Evolutionary conservation across 331 rosid species (phyloP).

Genomic region (Rhamnella rubrinervis): DNA sequence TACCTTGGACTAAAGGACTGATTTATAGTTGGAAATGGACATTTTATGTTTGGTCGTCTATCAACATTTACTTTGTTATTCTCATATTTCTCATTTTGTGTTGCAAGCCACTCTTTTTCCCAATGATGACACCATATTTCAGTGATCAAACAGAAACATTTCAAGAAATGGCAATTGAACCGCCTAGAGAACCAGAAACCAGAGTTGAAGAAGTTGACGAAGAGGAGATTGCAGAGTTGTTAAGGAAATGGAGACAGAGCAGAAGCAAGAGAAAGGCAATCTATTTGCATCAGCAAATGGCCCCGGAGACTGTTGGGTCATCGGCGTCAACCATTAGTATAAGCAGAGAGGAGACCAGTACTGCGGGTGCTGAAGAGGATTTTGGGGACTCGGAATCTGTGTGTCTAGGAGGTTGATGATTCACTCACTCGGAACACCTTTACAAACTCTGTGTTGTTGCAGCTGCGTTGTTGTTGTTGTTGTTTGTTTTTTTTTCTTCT

Average conservation of each 20-base stretch:
- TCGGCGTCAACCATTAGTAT: slow-evolving; percentile 49
- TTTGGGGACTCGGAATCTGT: slow-evolving; percentile 70
- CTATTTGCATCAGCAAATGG: slow-evolving; percentile 7
- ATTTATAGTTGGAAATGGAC: slow-evolving; percentile 81
- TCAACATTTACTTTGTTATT: slow-evolving; percentile 45
- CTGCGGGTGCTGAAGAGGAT: slow-evolving; percentile 39
- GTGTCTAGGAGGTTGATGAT: slow-evolving; percentile 29
- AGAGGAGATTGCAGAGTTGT: slow-evolving; percentile 53
- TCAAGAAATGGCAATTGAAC: slow-evolving; percentile 6
- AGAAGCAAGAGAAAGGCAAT: slow-evolving; percentile 62
- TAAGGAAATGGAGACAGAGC: slow-evolving; percentile 55
- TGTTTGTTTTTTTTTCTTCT: no score
- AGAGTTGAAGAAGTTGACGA: slow-evolving; percentile 12
- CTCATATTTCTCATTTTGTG: slow-evolving; percentile 38
- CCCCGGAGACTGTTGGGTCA: slow-evolving; percentile 45
- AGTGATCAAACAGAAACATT: slow-evolving; percentile 1
- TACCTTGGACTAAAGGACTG: slow-evolving; percentile 62
- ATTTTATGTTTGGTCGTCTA: slow-evolving; percentile 65
- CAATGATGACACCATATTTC: slow-evolving; percentile 8
- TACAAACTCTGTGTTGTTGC: no score
- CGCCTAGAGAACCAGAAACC: slow-evolving; percentile 20
- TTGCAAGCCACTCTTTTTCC: slow-evolving; percentile 40
- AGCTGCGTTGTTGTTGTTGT: no score
- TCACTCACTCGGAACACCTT: not conserved
- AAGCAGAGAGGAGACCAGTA: slow-evolving; percentile 47